phyloP scores from a whole-genome alignment of 345 rosid genomes.

The Lagerstroemia speciosa region DNA sequence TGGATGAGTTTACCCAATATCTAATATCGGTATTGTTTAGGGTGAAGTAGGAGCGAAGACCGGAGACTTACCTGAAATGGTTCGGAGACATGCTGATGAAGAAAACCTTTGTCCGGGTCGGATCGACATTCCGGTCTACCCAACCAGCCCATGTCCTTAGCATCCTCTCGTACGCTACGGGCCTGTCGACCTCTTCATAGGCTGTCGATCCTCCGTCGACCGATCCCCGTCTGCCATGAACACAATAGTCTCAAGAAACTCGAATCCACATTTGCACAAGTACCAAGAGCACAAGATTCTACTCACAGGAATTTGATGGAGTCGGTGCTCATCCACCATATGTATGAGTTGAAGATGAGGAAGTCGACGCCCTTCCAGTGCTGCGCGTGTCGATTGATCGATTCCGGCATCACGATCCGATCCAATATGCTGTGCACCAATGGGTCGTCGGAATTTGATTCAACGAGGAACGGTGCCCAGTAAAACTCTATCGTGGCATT shows the following conservation, averaged over 20 bases:
- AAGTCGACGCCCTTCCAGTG: slow-evolving; percentile 80
- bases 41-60: no score
- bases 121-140: slow-evolving; percentile 60
- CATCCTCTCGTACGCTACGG: slow-evolving; percentile 52
- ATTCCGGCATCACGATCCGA: slow-evolving; percentile 77
- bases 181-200: slow-evolving; percentile 76
- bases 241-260: no score
- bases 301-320: slow-evolving; percentile 60
- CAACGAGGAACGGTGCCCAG: slow-evolving; percentile 95
- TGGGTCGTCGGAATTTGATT: slow-evolving; percentile 90
- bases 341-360: slow-evolving; percentile 81
- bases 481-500: slow-evolving; percentile 91
- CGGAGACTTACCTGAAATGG: slow-evolving; percentile 50
- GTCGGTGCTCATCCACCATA: slow-evolving; percentile 97
- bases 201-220: slow-evolving; percentile 60
- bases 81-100: slow-evolving; percentile 87
- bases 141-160: slow-evolving; percentile 66
- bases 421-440: slow-evolving; percentile 56
- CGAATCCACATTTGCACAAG: no score
- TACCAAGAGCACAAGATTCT: no score
- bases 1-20: no score
- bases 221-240: background rate
- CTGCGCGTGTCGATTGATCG: slow-evolving; percentile 69
- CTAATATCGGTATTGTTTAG: no score
- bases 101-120: slow-evolving; percentile 71